Evolutionary conservation across 495 filamentous ascomycete genomes (phyloP).

Genomic region (Talaromyces stipitatus): DNA sequence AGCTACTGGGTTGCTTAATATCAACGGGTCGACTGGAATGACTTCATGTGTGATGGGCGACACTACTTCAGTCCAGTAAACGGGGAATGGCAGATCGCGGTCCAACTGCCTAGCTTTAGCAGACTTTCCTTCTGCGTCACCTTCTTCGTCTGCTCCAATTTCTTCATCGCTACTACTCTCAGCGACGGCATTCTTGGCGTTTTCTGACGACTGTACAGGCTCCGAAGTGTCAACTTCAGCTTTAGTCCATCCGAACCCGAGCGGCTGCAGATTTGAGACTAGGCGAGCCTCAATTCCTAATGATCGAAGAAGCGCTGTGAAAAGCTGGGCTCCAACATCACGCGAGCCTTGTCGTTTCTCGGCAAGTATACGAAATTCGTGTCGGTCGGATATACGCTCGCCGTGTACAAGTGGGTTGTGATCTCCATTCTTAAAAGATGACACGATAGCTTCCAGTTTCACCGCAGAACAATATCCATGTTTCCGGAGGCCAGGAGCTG

Average conservation of each 20-base stretch:
- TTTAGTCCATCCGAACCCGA: conserved; percentile 89
- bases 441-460: conserved; percentile 57
- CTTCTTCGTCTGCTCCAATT: conserved; percentile 7
- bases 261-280: conserved; percentile 75
- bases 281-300: conserved; percentile 73
- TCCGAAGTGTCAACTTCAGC: conserved; percentile 51
- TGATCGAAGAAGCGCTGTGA: conserved; percentile 79
- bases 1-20: conserved; percentile 58
- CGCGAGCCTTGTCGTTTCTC: conserved; percentile 71
- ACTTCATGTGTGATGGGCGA: conserved; percentile 73
- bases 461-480: conserved; percentile 72
- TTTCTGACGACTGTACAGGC: conserved; percentile 30
- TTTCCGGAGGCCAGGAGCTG: conserved; percentile 76
- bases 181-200: conserved; percentile 2
- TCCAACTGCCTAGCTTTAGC: conserved; percentile 38
- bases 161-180: conserved; percentile 13
- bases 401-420: conserved; percentile 59
- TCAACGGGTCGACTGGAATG: conserved; percentile 68
- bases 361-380: conserved; percentile 62
- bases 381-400: conserved; percentile 57
- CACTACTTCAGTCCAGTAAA: conserved; percentile 88
- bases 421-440: conserved; percentile 52
- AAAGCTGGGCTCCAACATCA: conserved; percentile 84
- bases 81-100: conserved; percentile 68
- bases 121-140: background rate